Conservation (phyloP, 371 early-diverging fungal species). For the Apophysomyces variabilis region DNA sequence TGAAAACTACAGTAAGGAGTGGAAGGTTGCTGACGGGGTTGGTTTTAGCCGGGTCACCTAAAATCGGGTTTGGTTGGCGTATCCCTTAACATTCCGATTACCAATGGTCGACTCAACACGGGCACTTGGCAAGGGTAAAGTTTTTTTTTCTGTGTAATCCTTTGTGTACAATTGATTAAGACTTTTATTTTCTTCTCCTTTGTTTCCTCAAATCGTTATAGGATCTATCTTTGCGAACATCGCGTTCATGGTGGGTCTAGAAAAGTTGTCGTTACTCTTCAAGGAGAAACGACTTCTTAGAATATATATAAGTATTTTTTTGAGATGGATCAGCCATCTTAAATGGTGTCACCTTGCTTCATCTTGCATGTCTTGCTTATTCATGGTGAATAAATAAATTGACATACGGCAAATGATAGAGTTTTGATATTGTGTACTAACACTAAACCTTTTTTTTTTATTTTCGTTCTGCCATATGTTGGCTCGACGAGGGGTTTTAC, state of each 20-base stretch:
- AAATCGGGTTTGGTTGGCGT: conserved; percentile 86
- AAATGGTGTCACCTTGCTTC: too few species aligned
- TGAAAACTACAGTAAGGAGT: background rate
- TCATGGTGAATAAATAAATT: too few species aligned
- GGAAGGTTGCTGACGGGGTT: conserved; percentile 23
- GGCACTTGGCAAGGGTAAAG: conserved; percentile 94
- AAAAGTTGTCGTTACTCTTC: conserved; percentile 72
- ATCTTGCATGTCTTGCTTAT: too few species aligned
- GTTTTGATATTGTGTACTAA: too few species aligned
- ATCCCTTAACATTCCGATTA: conserved; percentile 87
- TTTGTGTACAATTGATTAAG: conserved; percentile 24
- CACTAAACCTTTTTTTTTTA: background rate
- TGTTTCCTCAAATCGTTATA: conserved; percentile 17
- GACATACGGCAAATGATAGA: too few species aligned
- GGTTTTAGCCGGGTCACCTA: conserved; percentile 80
- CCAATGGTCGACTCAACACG: conserved; percentile 74
- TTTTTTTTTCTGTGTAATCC: conserved; percentile 11
- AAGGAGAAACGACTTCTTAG: conserved; percentile 55
- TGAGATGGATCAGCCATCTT: too few species aligned
- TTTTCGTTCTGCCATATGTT: background rate
- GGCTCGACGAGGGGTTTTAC: background rate
- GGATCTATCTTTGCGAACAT: conserved; percentile 81
- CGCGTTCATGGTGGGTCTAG: conserved; percentile 68
- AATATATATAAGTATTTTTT: too few species aligned
- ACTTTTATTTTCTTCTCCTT: too few species aligned